Conservation (phyloP, 306 rosid genomes). For the Alnus glutinosa region DNA sequence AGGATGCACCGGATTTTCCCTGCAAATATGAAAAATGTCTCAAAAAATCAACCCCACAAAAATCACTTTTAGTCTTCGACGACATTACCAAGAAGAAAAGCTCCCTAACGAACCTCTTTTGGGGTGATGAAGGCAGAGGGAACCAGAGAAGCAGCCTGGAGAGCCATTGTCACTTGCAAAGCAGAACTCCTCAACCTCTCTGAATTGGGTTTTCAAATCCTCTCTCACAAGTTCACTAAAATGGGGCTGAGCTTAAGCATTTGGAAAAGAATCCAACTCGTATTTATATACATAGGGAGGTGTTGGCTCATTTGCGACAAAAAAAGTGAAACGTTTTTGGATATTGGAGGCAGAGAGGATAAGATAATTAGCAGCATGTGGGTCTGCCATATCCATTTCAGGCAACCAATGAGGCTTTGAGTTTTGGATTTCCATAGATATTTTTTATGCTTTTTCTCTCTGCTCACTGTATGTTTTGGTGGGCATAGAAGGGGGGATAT, state of each 20-base stretch:
- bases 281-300: slow-evolving; percentile 30
- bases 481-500: slow-evolving; percentile 25
- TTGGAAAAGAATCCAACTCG: slow-evolving; percentile 6
- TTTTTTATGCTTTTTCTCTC: not conserved
- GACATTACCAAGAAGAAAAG: not conserved
- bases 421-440: slow-evolving; percentile 47
- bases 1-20: slow-evolving; percentile 62
- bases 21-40: slow-evolving; percentile 37
- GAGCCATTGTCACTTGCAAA: slow-evolving; percentile 42
- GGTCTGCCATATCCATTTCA: slow-evolving; percentile 41
- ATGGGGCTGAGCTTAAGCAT: slow-evolving; percentile 8
- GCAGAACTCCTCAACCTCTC: not conserved
- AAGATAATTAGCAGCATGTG: slow-evolving; percentile 52
- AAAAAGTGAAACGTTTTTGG: not conserved
- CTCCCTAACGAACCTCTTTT: slow-evolving; percentile 44
- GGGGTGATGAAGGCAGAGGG: slow-evolving; percentile 52
- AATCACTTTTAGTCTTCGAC: not conserved
- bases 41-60: slow-evolving; percentile 13
- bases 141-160: slow-evolving; percentile 56
- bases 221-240: not conserved
- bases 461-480: not conserved
- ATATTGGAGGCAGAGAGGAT: slow-evolving; percentile 36
- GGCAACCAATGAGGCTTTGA: slow-evolving; percentile 41
- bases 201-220: slow-evolving; percentile 11
- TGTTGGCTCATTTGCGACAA: slow-evolving; percentile 7